Percentiles rank a stretch among this genome's conserved stretches.
These are phyloP conservation scores for Pythium scleroteichum DNA, from an alignment of 352 stramenopile species.

Conservation along the genomic window DNA sequence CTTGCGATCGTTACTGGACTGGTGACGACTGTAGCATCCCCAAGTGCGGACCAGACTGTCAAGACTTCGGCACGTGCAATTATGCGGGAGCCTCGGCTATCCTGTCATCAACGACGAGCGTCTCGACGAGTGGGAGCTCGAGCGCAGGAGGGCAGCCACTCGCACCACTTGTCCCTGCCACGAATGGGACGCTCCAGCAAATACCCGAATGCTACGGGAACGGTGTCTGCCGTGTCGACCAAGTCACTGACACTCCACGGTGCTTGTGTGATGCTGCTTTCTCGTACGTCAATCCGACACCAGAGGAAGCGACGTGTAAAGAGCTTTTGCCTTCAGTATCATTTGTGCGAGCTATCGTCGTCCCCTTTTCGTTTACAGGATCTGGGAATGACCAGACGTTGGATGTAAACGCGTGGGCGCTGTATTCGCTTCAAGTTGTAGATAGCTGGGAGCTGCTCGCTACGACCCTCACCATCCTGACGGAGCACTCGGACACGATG, in stretches of 20 bases:
- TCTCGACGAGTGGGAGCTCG: constrained; percentile 8
- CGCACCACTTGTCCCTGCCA: neutral
- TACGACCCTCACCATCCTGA: constrained; percentile 38
- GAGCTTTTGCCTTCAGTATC: constrained; percentile 56
- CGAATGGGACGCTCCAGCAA: constrained; percentile 35
- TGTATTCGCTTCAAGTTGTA: constrained; percentile 61
- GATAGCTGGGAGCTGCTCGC: constrained; percentile 66
- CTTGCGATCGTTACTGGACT: constrained; percentile 74
- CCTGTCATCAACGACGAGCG: too few relatives aligned
- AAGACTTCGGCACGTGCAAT: constrained; percentile 60
- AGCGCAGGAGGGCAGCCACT: neutral
- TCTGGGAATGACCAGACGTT: constrained; percentile 49
- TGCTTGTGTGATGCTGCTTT: constrained; percentile 74
- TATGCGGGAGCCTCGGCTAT: too few relatives aligned
- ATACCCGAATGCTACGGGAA: constrained; percentile 79
- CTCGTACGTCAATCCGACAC: constrained; percentile 43
- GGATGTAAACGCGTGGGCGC: constrained; percentile 46
- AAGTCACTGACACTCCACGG: constrained; percentile 31
- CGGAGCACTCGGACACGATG: constrained; percentile 62
- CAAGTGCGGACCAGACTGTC: constrained; percentile 70
- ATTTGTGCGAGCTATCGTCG: constrained; percentile 55
- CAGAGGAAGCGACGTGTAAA: constrained; percentile 58
- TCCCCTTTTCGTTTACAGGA: constrained; percentile 44
- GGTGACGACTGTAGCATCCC: constrained; percentile 73
- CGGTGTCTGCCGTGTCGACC: constrained; percentile 48